Conservation (phyloP, 2,329 filamentous ascomycete genomes). For the Colletotrichum sp. region DNA sequence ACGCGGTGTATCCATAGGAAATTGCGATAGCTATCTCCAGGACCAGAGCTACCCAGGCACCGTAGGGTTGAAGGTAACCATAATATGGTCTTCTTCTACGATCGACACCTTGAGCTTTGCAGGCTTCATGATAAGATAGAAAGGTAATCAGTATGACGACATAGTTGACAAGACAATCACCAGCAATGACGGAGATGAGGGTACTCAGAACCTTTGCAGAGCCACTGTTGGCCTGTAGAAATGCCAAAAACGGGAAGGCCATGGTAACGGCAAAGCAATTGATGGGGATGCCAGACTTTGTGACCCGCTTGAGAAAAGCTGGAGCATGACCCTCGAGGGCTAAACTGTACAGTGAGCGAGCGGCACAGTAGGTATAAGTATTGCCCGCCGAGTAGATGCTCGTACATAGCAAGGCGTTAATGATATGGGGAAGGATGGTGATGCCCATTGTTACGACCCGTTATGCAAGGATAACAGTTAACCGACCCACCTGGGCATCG, state of each 20-base stretch:
- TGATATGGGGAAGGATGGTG: conserved; percentile 63
- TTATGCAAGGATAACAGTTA: no score
- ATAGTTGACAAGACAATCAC: conserved; percentile 29
- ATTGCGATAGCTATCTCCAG: conserved; percentile 66
- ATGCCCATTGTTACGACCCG: no score
- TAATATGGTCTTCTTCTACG: conserved; percentile 66
- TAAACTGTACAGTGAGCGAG: conserved; percentile 60
- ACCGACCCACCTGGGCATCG: no score
- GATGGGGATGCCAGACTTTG: conserved; percentile 35
- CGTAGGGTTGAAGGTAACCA: conserved; percentile 71
- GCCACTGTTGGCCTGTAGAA: conserved; percentile 31
- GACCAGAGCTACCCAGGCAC: conserved; percentile 60
- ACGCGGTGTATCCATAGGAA: conserved; percentile 68
- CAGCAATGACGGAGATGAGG: conserved; percentile 69
- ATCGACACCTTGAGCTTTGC: conserved; percentile 58
- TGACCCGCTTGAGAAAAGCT: conserved; percentile 29
- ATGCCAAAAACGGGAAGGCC: background rate
- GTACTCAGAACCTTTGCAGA: conserved; percentile 73
- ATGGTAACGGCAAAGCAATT: conserved; percentile 20
- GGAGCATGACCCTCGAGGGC: conserved; percentile 59
- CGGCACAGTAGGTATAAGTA: conserved; percentile 59
- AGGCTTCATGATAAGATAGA: conserved; percentile 64
- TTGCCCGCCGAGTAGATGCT: conserved; percentile 68
- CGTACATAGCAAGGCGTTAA: conserved; percentile 64
- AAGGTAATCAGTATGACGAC: conserved; percentile 51